Evolutionary conservation across 1,139 yeast genomes (phyloP).

Genomic region (Nakaseomyces sp.): DNA sequence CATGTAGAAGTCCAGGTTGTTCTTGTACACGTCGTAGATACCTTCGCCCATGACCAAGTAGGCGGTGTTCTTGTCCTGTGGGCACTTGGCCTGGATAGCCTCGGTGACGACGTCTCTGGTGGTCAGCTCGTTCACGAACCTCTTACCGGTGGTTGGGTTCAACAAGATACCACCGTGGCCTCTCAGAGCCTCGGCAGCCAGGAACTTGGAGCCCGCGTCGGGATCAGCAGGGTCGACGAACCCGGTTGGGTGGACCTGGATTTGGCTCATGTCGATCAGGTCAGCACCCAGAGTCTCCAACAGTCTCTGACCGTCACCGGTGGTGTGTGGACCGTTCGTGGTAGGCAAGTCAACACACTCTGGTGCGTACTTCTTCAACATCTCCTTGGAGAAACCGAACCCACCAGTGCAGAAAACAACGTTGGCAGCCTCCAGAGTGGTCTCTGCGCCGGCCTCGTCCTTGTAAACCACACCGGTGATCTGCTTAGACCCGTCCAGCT

Average conservation of each 20-base stretch:
- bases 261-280: constrained; percentile 64
- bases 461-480: constrained; percentile 45
- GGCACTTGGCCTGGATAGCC: constrained; percentile 32
- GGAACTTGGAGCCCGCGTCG: constrained; percentile 46
- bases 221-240: constrained; percentile 57
- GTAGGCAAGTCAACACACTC: constrained; percentile 57
- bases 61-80: constrained; percentile 36
- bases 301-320: constrained; percentile 68
- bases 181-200: constrained; percentile 72
- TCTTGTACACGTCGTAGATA: constrained; percentile 32
- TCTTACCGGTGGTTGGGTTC: constrained; percentile 45
- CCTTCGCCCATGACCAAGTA: constrained; percentile 33
- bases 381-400: constrained; percentile 37
- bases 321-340: constrained; percentile 65
- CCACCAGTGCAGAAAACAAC: constrained; percentile 80
- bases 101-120: constrained; percentile 64
- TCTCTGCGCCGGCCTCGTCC: constrained; percentile 28
- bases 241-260: constrained; percentile 81
- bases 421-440: constrained; percentile 29
- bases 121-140: constrained; percentile 65
- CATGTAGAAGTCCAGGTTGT: constrained; percentile 55
- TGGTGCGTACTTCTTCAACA: constrained; percentile 57
- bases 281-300: constrained; percentile 50
- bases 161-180: constrained; percentile 70
- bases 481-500: constrained; percentile 29